Evolutionary conservation across 108 stramenopile species (phyloP).

Genomic region (Nitzschia sp.): DNA sequence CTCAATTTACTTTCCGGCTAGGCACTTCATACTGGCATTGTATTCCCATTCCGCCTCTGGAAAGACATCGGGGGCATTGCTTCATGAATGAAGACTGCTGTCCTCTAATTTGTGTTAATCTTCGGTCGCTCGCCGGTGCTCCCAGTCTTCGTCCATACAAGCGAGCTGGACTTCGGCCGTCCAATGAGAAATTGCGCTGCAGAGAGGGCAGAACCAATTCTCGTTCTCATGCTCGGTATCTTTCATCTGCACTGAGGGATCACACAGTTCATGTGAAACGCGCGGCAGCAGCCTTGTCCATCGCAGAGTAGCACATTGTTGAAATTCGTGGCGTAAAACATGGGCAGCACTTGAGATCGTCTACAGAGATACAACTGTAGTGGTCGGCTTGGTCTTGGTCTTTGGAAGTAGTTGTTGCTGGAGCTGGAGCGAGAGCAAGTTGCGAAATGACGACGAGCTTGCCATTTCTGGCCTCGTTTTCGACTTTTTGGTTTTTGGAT

Average conservation of each 20-base stretch:
- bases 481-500: no score
- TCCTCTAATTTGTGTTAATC: slow-evolving; percentile 6
- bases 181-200: slow-evolving; percentile 41
- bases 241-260: slow-evolving; percentile 49
- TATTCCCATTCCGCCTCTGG: slow-evolving; percentile 68
- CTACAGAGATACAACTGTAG: slow-evolving; percentile 63
- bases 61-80: slow-evolving; percentile 68
- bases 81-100: slow-evolving; percentile 54
- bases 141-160: slow-evolving; percentile 45
- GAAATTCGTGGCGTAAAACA: slow-evolving; percentile 58
- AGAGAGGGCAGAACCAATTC: slow-evolving; percentile 87
- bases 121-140: slow-evolving; percentile 10
- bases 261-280: slow-evolving; percentile 83
- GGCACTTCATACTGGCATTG: slow-evolving; percentile 46
- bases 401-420: no score
- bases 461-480: no score
- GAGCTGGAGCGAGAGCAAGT: no score
- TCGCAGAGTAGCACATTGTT: slow-evolving; percentile 55
- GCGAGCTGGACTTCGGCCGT: slow-evolving; percentile 55
- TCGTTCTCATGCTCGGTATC: slow-evolving; percentile 61
- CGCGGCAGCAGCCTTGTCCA: slow-evolving; percentile 66
- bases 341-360: slow-evolving; percentile 70
- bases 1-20: slow-evolving; percentile 52
- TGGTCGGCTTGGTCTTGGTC: slow-evolving; percentile 33
- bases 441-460: no score